A percentile compares a stretch with the other conserved stretches of the same genome.
Conservation (phyloP, 2,329 filamentous ascomycete genomes). For the Iodosphaeria phyllophila region DNA sequence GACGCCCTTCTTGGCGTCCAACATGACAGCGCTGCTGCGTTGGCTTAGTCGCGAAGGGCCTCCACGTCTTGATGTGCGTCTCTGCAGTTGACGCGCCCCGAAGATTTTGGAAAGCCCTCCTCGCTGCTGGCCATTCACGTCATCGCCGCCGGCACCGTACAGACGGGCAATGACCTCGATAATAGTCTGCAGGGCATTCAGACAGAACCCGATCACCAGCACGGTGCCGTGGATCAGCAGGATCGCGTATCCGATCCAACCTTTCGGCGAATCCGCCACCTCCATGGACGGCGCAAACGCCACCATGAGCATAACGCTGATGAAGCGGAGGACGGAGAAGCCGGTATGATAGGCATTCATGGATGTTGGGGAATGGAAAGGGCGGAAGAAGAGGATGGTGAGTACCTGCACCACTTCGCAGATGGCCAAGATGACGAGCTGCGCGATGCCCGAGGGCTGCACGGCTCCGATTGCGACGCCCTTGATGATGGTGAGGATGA, state of each 20-base stretch:
- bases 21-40: slow-evolving; percentile 65
- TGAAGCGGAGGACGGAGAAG: slow-evolving; percentile 60
- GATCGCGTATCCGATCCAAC: slow-evolving; percentile 91
- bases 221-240: slow-evolving; percentile 71
- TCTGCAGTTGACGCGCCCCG: slow-evolving; percentile 73
- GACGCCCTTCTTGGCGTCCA: slow-evolving; percentile 46
- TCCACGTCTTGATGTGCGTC: slow-evolving; percentile 43
- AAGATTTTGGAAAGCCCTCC: slow-evolving; percentile 83
- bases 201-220: slow-evolving; percentile 76
- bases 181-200: slow-evolving; percentile 80
- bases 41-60: slow-evolving; percentile 60
- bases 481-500: slow-evolving; percentile 67
- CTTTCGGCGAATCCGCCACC: slow-evolving; percentile 61
- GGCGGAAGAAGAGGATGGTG: slow-evolving; percentile 74
- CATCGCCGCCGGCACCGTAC: slow-evolving; percentile 65
- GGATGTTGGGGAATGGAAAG: slow-evolving; percentile 77
- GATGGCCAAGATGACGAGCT: slow-evolving; percentile 79
- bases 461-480: slow-evolving; percentile 85
- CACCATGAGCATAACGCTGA: slow-evolving; percentile 58
- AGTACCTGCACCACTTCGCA: slow-evolving; percentile 85
- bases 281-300: slow-evolving; percentile 72
- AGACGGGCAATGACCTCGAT: slow-evolving; percentile 74
- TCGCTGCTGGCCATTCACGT: slow-evolving; percentile 47
- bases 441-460: slow-evolving; percentile 81
- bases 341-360: slow-evolving; percentile 94